Percentiles rank a stretch among this genome's conserved stretches.
Conservation (phyloP, 2,329 filamentous ascomycete species). For the Chrysoporthe deuterocubensis region DNA sequence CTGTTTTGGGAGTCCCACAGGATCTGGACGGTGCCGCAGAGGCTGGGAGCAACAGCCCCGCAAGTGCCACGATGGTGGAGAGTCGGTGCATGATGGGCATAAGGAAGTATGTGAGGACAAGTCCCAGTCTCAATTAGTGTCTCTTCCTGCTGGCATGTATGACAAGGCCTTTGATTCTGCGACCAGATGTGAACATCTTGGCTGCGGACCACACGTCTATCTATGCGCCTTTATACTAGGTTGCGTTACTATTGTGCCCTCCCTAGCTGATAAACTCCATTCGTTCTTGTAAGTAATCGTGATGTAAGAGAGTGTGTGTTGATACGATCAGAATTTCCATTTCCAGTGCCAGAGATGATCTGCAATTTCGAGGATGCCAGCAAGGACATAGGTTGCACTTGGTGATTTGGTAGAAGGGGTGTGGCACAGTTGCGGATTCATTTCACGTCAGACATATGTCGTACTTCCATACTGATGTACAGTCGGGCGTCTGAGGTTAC, state of each 20-base stretch:
- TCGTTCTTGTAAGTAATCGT: not conserved
- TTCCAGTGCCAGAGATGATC: not conserved
- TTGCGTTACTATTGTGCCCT: not conserved
- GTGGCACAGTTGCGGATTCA: not conserved
- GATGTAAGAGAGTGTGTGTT: not conserved
- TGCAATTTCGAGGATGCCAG: not conserved
- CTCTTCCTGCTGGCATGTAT: not conserved
- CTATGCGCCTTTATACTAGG: no score
- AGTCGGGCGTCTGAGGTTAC: not conserved
- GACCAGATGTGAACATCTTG: no score
- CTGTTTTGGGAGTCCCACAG: not conserved
- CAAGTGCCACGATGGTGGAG: not conserved
- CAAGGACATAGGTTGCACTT: not conserved
- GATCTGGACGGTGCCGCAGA: constrained; percentile 1
- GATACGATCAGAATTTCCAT: not conserved
- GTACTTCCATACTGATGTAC: not conserved
- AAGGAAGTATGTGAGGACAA: not conserved
- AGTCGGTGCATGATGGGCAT: constrained; percentile 9
- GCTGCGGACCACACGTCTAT: no score
- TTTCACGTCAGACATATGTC: no score
- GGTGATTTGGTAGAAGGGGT: not conserved
- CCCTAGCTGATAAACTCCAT: not conserved
- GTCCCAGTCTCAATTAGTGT: not conserved
- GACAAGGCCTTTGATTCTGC: not conserved
- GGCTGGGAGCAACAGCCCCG: not conserved